phyloP scores from a whole-genome alignment of 441 rosid species.

The Bruguiera hainesii region DNA sequence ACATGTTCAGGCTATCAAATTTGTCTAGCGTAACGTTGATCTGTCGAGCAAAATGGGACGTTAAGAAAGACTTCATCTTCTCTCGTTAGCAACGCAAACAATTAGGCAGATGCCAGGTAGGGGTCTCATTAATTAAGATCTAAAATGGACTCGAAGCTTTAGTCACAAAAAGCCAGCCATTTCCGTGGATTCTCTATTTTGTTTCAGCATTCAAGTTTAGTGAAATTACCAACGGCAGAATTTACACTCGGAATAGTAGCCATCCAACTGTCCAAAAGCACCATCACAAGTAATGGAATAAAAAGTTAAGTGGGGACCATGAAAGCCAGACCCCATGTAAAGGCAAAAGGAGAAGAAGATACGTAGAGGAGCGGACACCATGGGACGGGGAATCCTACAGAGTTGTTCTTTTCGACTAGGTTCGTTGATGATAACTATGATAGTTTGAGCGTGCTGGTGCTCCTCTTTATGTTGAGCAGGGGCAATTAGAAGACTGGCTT shows the following conservation, averaged over 20 bases:
- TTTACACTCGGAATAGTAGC: neutral
- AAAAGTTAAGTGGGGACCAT: neutral
- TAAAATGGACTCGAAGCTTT: neutral
- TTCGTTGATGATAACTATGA: slow-evolving; percentile 7
- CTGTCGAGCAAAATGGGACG: too few relatives aligned
- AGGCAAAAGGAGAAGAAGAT: neutral
- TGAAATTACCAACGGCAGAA: too few relatives aligned
- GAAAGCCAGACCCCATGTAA: neutral
- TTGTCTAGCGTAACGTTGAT: too few relatives aligned
- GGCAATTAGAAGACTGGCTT: neutral
- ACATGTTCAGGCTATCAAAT: too few relatives aligned
- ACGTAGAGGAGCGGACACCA: neutral
- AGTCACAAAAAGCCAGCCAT: neutral
- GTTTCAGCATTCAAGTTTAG: neutral
- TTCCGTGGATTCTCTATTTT: neutral
- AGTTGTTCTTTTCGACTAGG: neutral
- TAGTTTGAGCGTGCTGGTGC: neutral
- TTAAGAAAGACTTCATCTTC: too few relatives aligned
- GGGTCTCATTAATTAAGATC: too few relatives aligned
- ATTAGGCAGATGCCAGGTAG: too few relatives aligned
- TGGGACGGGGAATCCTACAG: neutral
- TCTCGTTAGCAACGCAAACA: too few relatives aligned
- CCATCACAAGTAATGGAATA: neutral
- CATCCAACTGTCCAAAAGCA: neutral
- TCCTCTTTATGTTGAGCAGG: neutral